Evolutionary conservation across 768 basidiomycete species (phyloP).

Genomic region (Terana coerulea): DNA sequence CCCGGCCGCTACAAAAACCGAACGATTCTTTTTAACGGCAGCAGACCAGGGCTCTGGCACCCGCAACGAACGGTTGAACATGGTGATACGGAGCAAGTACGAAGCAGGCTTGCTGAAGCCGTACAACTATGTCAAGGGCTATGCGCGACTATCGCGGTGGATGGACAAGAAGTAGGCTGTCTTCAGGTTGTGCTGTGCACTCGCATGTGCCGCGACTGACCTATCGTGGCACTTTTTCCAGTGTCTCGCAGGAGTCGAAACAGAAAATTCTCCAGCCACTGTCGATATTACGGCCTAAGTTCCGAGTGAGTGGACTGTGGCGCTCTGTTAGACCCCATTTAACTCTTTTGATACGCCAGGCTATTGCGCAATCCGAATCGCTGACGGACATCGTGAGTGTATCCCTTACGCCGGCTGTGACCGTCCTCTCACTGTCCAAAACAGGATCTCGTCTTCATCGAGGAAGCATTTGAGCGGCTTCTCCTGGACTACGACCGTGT

Average conservation of each 20-base stretch:
- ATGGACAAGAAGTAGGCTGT: constrained; percentile 93
- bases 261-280: constrained; percentile 90
- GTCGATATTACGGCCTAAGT: constrained; percentile 80
- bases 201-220: neutral
- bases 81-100: constrained; percentile 94
- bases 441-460: constrained; percentile 93
- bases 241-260: constrained; percentile 87
- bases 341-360: constrained; percentile 39
- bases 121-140: constrained; percentile 96
- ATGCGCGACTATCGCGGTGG: constrained; percentile 87
- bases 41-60: constrained; percentile 93
- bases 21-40: constrained; percentile 87
- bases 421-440: constrained; percentile 5
- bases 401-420: neutral
- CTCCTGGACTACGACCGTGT: constrained; percentile 94
- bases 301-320: constrained; percentile 61
- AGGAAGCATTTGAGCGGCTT: constrained; percentile 95
- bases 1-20: constrained; percentile 75
- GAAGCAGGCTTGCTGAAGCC: constrained; percentile 94
- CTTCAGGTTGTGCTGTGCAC: neutral
- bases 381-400: constrained; percentile 68
- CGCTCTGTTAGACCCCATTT: neutral
- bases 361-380: constrained; percentile 63
- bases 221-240: constrained; percentile 28
- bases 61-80: constrained; percentile 81